Percentiles rank a stretch among this genome's conserved stretches.
These are phyloP conservation scores for Fusarium tuaranense DNA, from an alignment of 2,329 filamentous ascomycete species.

Conservation along the genomic window DNA sequence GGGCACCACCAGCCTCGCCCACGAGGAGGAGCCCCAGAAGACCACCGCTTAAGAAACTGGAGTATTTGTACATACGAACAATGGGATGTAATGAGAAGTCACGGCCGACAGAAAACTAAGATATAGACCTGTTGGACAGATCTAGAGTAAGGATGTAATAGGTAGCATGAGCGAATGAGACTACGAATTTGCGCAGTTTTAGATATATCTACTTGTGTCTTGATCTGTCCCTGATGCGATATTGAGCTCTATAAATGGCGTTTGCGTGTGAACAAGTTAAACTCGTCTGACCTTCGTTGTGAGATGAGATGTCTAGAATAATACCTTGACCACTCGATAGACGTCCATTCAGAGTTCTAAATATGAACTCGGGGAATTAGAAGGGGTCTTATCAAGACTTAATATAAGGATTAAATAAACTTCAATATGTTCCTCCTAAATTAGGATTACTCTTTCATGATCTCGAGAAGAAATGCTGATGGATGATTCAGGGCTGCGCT, in stretches of 20 bases:
- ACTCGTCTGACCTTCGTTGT: background rate
- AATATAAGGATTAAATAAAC: background rate
- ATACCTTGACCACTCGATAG: background rate
- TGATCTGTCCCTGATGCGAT: background rate
- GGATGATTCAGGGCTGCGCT: background rate
- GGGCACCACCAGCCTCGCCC: constrained; percentile 19
- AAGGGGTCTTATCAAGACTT: background rate
- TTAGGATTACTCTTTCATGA: background rate
- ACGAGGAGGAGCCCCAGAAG: constrained; percentile 22
- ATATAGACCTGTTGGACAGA: background rate
- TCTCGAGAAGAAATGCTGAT: background rate
- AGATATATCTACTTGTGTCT: background rate
- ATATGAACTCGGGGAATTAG: background rate
- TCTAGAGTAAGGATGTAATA: background rate
- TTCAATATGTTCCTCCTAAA: background rate
- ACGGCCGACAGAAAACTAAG: background rate
- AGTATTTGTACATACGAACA: background rate
- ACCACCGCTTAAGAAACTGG: background rate
- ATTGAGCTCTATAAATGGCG: background rate
- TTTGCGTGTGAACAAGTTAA: background rate
- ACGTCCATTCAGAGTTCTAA: background rate
- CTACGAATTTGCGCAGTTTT: background rate
- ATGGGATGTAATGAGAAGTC: background rate
- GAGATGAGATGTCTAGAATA: background rate
- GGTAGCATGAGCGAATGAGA: constrained; percentile 4